Evolutionary conservation across 73 alveolate species (phyloP).

Genomic region (Stentor roeselii): DNA sequence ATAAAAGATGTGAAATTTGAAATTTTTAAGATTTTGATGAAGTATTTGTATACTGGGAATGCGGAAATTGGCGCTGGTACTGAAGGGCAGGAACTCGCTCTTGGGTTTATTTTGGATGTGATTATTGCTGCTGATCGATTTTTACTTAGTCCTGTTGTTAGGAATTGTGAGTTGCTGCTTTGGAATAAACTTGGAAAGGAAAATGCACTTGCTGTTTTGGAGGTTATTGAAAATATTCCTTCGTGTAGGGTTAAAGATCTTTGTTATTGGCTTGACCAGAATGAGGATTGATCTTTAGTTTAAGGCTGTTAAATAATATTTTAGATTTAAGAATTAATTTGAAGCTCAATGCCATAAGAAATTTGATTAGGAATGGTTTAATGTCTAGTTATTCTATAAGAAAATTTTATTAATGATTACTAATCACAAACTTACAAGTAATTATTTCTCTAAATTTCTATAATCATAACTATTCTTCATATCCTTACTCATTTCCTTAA

Average conservation of each 20-base stretch:
- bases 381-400: no score
- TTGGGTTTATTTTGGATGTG: slow-evolving; percentile 56
- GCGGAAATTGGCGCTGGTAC: slow-evolving; percentile 62
- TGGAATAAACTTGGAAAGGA: slow-evolving; percentile 35
- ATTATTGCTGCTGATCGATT: slow-evolving; percentile 70
- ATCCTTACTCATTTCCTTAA: no score
- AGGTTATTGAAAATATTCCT: slow-evolving; percentile 56
- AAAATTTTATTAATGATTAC: no score
- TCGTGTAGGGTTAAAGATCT: slow-evolving; percentile 59
- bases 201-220: slow-evolving; percentile 36
- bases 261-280: slow-evolving; percentile 57
- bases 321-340: no score
- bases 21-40: slow-evolving; percentile 49
- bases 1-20: slow-evolving; percentile 57
- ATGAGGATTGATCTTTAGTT: no score
- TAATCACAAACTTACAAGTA: no score
- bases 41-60: slow-evolving; percentile 72
- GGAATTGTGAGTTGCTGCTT: slow-evolving; percentile 52
- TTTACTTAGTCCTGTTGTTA: slow-evolving; percentile 62
- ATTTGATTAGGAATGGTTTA: no score
- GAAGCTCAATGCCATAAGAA: no score
- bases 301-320: no score
- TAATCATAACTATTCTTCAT: no score
- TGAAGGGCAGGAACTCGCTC: slow-evolving; percentile 56
- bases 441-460: no score